Evolutionary conservation across 352 stramenopile species (phyloP).

Genomic region (Saprolegnia diclina): DNA sequence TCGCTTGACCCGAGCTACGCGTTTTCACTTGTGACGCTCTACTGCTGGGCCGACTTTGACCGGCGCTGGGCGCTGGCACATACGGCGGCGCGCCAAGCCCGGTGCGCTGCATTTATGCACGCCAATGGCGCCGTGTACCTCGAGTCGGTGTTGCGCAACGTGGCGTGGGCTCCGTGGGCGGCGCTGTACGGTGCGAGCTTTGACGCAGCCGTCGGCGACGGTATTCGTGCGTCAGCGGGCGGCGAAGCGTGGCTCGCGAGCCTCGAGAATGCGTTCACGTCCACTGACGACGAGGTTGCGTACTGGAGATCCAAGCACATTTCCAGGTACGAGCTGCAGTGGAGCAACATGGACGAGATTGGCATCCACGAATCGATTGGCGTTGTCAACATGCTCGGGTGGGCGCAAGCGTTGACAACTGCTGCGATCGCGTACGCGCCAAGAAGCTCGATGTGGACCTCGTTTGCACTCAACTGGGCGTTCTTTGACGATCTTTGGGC

Average conservation of each 20-base stretch:
- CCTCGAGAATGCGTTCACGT: background rate
- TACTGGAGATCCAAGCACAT: slow-evolving; percentile 4
- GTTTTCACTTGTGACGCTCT: background rate
- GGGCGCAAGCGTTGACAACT: background rate
- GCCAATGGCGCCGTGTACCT: slow-evolving; percentile 15
- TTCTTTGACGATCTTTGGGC: background rate
- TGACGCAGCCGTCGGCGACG: background rate
- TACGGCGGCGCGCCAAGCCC: slow-evolving; percentile 5
- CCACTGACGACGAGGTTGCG: background rate
- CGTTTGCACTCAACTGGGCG: background rate
- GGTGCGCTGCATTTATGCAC: background rate
- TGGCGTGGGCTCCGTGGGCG: background rate
- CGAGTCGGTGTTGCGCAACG: slow-evolving; percentile 14
- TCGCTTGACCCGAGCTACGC: background rate
- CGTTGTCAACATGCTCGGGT: slow-evolving; percentile 9
- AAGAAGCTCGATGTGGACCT: background rate
- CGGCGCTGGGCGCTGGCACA: slow-evolving; percentile 10
- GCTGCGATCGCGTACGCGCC: background rate
- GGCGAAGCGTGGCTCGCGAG: background rate
- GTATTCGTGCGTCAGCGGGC: background rate
- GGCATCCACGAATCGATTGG: slow-evolving; percentile 9
- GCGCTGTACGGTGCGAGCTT: background rate
- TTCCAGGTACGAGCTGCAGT: background rate
- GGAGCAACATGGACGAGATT: slow-evolving; percentile 11
- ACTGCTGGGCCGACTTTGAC: slow-evolving; percentile 13